A percentile compares a stretch with the other conserved stretches of the same genome.
Conservation (phyloP, 768 basidiomycete species). For the Pleurotus ostreatus region DNA sequence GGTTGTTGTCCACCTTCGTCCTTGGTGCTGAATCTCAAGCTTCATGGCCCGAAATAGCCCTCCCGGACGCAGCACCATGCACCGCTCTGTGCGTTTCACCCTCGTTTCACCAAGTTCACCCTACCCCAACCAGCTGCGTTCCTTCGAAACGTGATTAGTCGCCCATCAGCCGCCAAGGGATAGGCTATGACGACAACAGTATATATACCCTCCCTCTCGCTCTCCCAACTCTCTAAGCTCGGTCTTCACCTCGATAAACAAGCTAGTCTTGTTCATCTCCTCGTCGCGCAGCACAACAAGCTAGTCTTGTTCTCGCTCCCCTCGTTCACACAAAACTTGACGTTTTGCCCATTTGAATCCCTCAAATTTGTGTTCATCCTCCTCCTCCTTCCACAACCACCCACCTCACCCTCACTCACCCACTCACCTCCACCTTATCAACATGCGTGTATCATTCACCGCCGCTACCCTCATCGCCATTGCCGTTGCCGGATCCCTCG, state of each 20-base stretch:
- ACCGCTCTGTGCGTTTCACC: not conserved
- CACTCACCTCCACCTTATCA: not conserved
- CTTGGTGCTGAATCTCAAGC: not conserved
- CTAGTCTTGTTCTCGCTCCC: conserved; percentile 8
- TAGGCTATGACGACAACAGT: conserved; percentile 1
- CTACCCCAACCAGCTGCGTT: conserved; percentile 3
- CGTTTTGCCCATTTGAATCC: conserved; percentile 8
- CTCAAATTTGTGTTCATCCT: conserved; percentile 6
- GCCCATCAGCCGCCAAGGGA: not conserved
- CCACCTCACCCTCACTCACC: not conserved
- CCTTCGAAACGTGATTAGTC: conserved; percentile 1
- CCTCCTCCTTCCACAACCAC: not conserved
- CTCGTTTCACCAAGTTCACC: conserved; percentile 7
- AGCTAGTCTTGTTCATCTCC: conserved; percentile 7
- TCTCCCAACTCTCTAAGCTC: conserved; percentile 5
- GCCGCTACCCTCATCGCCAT: conserved; percentile 8
- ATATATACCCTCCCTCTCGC: not conserved
- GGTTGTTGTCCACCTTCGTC: not conserved
- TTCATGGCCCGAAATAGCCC: not conserved
- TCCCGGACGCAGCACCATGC: not conserved
- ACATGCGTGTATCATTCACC: conserved; percentile 8
- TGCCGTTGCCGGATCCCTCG: conserved; percentile 6
- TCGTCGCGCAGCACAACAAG: conserved; percentile 9
- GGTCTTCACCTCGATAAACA: conserved; percentile 9
- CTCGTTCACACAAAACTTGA: conserved; percentile 7